These are phyloP conservation scores for Mucor velutinosus DNA, from an alignment of 371 early-diverging fungal genomes.

Conservation along the genomic window DNA sequence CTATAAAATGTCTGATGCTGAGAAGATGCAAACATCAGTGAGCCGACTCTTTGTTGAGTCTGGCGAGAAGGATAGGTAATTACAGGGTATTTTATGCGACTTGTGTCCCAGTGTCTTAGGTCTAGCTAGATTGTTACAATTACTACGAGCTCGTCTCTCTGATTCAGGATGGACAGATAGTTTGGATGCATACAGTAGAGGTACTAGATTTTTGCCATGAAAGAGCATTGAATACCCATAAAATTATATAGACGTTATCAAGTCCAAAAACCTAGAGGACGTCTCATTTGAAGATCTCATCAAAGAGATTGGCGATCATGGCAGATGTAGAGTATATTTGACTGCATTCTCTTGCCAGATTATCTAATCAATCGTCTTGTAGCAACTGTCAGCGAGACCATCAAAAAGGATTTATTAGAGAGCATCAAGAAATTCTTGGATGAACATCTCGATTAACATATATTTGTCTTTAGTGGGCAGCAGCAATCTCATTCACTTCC, in stretches of 20 bases:
- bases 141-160: slow-evolving; percentile 20
- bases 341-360: neutral
- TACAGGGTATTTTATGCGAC: neutral
- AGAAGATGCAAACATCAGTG: slow-evolving; percentile 21
- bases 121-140: slow-evolving; percentile 19
- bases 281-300: slow-evolving; percentile 14
- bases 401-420: slow-evolving; percentile 32
- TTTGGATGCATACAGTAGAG: slow-evolving; percentile 32
- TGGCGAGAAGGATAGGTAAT: slow-evolving; percentile 36
- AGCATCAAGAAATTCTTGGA: slow-evolving; percentile 29
- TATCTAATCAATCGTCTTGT: neutral
- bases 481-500: slow-evolving; percentile 37
- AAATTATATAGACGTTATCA: slow-evolving; percentile 4
- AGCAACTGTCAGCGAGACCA: slow-evolving; percentile 32
- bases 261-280: slow-evolving; percentile 18
- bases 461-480: slow-evolving; percentile 15
- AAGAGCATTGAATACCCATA: neutral
- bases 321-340: slow-evolving; percentile 18
- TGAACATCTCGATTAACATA: slow-evolving; percentile 23
- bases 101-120: neutral
- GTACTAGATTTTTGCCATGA: slow-evolving; percentile 2
- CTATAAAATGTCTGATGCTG: slow-evolving; percentile 19
- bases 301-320: slow-evolving; percentile 29
- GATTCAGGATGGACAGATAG: slow-evolving; percentile 40
- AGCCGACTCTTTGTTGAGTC: slow-evolving; percentile 31